Evolutionary conservation across 164 flowering plant genomes (phyloP), one percentile per base, ranked within the genome.

Genomic region (Saururus chinensis): DNA sequence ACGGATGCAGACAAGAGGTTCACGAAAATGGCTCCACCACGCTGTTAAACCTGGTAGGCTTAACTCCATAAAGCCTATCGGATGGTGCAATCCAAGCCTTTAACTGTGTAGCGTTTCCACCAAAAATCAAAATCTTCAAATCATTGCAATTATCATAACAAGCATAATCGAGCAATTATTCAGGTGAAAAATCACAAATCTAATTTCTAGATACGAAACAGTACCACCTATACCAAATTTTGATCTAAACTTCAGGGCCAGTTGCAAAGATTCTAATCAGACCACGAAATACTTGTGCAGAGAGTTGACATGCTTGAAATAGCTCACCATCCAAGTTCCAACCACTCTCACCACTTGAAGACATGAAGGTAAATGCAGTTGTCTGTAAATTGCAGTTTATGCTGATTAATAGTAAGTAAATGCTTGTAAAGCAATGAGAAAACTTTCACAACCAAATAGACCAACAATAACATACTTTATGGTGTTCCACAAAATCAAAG

Each of bases 261-360:
- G 83, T 26, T 40, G 99, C 96, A 77, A 88, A 93, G 62, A 93
- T 70, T 70, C 75, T 79, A 52, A 93, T 64, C 60, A 93, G 88
- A 61, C 99, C 95, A 48, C 84, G 79, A 65, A 85, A 87, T 24
- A 93, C 96, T 80, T 93, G 97, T 0, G 88, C 97, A 19, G 97
- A 93, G 62, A 93, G 86, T 73, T 93, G 81, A 67, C 89, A 92
- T 54, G 96, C 99, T 73, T 67, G 79, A 57, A 93, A 80, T 68
- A 80, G 68, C 78, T 93, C 97, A 1, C 99, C 99, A 62, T 93
- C 99, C 81, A 93, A 70, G 74, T 93, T 93, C 99, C 99, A 93
- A 12, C 81, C 81, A 64, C 97, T 82, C 62, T 82, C 82, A 14
- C 78, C 71, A 20, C 95, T 92, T 17, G 63, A 63, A 64, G 99